Base-by-base conservation (phyloP, 192 early-diverging fungal species). In the Rhizoclosmatium globosum region DNA sequence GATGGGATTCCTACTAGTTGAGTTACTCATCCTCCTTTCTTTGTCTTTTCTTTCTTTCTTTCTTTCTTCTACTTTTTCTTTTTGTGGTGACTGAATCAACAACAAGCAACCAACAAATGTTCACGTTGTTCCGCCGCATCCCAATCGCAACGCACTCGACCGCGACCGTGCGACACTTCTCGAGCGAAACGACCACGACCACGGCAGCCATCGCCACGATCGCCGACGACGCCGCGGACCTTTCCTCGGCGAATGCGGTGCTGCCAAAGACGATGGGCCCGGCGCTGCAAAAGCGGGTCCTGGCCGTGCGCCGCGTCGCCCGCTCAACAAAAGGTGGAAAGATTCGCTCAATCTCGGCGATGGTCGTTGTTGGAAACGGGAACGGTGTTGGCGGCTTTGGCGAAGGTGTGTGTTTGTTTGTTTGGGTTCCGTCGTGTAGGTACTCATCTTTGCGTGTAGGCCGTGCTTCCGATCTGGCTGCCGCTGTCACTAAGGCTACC, bases 361-460 rank as follows among this genome's bases (percentile, higher is more conserved):
- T 97, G 57, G 98, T 99, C 4, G 95, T 98, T 2, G 97, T 99
- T 3, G 98, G 98, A 3, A 95, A 98, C 79, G 94, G 94, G 6
- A 88, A 92, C 50, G 98, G 98, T 1, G 86, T 93, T 48, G 96
- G 95, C 4, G 97, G 98, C 21, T 97, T 93, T 79, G 98, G 98
- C 23, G 94, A 96, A 82, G 98, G 95, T 64, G 62, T 31, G 21
- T 41, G 23, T 31, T 11, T 41, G n/a, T 64, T 64, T 64, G 13
- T 57, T 57, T 57, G 13, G 0, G 15, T 64, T 9, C 39, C 9
- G 0, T 64, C 15, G 13, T 19, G 21, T 64, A 13, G n/a, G 11
- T n/a, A 31, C 39, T 64, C 9, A 64, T 41, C n/a, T 13, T 41
- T 23, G 15, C n/a, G 9, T 41, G 9, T 31, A 64, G 66, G 72